Evolutionary conservation across 345 rosid species (phyloP).

Genomic region (Aquilaria malaccensis): DNA sequence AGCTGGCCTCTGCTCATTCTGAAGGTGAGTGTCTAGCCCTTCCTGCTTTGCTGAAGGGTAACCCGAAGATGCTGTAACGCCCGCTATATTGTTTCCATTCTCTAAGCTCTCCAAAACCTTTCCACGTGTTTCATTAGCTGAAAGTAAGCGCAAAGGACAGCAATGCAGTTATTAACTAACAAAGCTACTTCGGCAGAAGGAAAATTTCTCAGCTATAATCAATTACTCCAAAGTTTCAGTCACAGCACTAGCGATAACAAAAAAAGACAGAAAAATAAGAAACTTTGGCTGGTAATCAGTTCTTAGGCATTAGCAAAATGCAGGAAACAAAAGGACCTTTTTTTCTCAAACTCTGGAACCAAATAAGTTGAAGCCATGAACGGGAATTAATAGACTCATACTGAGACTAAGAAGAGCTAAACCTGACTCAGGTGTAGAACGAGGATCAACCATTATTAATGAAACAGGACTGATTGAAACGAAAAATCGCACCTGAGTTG

Average conservation of each 20-base stretch:
- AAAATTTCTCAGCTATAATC: neutral
- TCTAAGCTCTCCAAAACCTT: conserved; percentile 22
- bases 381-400: too few relatives aligned
- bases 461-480: neutral
- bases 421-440: too few relatives aligned
- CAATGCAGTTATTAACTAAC: neutral
- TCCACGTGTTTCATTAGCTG: conserved; percentile 29
- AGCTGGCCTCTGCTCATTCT: conserved; percentile 15
- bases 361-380: too few relatives aligned
- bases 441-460: too few relatives aligned
- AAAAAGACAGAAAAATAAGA: too few relatives aligned
- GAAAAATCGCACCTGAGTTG: conserved; percentile 27
- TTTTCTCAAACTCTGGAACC: too few relatives aligned
- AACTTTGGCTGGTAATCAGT: too few relatives aligned
- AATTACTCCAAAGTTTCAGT: too few relatives aligned
- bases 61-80: conserved; percentile 14
- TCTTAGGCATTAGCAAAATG: too few relatives aligned
- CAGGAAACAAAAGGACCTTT: too few relatives aligned
- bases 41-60: conserved; percentile 20
- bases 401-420: too few relatives aligned
- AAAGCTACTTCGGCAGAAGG: neutral
- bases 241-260: too few relatives aligned
- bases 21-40: conserved; percentile 18
- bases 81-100: conserved; percentile 28
- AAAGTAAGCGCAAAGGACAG: neutral